These are phyloP conservation scores for Kwoniella pini DNA, from an alignment of 768 basidiomycete species.

Conservation along the genomic window DNA sequence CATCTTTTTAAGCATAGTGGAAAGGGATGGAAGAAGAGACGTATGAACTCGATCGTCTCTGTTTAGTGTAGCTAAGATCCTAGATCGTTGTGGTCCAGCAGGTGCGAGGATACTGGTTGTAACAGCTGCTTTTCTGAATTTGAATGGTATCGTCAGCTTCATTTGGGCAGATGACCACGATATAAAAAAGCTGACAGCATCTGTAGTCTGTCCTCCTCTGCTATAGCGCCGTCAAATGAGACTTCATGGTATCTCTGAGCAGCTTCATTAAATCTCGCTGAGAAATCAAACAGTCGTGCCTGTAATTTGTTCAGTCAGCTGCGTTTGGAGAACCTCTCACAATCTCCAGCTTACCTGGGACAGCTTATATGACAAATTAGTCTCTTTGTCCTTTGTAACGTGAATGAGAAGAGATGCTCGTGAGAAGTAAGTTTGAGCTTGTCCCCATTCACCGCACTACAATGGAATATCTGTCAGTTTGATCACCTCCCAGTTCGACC, in stretches of 20 bases:
- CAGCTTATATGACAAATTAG: slow-evolving; percentile 54
- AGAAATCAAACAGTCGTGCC: slow-evolving; percentile 90
- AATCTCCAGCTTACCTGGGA: slow-evolving; percentile 47
- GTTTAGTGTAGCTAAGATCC: slow-evolving; percentile 86
- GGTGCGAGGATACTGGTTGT: slow-evolving; percentile 96
- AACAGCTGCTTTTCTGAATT: slow-evolving; percentile 67
- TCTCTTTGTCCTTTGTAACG: slow-evolving; percentile 74
- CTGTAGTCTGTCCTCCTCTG: slow-evolving; percentile 85
- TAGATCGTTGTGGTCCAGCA: slow-evolving; percentile 92
- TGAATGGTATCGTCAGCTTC: not conserved
- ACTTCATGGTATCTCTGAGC: slow-evolving; percentile 92
- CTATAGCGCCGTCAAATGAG: slow-evolving; percentile 84
- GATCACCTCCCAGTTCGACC: slow-evolving; percentile 13
- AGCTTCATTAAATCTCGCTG: slow-evolving; percentile 89
- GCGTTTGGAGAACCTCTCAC: too few relatives aligned
- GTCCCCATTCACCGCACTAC: slow-evolving; percentile 85
- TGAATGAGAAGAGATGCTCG: slow-evolving; percentile 88
- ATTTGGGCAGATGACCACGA: not conserved
- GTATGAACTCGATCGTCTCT: slow-evolving; percentile 79
- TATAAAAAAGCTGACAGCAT: slow-evolving; percentile 70
- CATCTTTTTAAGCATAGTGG: slow-evolving; percentile 86
- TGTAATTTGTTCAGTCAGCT: slow-evolving; percentile 57
- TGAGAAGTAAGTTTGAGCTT: slow-evolving; percentile 98
- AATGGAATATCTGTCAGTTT: not conserved
- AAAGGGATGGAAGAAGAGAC: slow-evolving; percentile 34